Evolutionary conservation across 1,284 basidiomycete genomes (phyloP).

Genomic region (Papiliotrema terrestris): DNA sequence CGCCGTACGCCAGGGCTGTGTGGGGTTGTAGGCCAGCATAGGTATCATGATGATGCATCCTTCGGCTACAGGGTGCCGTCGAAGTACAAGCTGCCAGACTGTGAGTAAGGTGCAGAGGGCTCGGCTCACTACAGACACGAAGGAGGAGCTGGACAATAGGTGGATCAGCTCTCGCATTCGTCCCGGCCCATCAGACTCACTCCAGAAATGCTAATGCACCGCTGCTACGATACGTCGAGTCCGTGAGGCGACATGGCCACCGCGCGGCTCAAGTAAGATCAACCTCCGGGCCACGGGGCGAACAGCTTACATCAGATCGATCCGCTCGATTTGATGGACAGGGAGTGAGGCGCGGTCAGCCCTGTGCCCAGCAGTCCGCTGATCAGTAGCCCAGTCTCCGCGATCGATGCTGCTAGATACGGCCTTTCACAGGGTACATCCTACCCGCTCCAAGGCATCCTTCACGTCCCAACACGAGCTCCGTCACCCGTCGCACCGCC

Average conservation of each 20-base stretch:
- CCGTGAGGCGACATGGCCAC: conserved; percentile 58
- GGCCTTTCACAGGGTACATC: conserved; percentile 59
- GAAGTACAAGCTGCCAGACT: conserved; percentile 67
- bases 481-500: conserved; percentile 16
- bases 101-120: conserved; percentile 53
- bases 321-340: conserved; percentile 76
- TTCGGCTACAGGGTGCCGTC: conserved; percentile 71
- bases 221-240: conserved; percentile 80
- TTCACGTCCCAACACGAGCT: conserved; percentile 27
- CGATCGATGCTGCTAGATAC: conserved; percentile 73
- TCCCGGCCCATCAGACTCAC: not conserved
- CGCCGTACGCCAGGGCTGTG: no score
- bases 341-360: conserved; percentile 57
- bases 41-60: conserved; percentile 71
- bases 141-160: conserved; percentile 65
- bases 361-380: not conserved
- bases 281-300: conserved; percentile 60
- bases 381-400: conserved; percentile 56
- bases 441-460: conserved; percentile 73
- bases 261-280: conserved; percentile 29
- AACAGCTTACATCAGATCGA: conserved; percentile 72
- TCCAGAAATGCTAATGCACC: conserved; percentile 65
- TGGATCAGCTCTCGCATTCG: conserved; percentile 4
- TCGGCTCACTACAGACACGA: conserved; percentile 54
- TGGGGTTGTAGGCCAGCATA: no score